Percentiles rank a stretch among this genome's conserved stretches.
Conservation (phyloP, 129 eudicot genomes). For the Lactuca sativa region DNA sequence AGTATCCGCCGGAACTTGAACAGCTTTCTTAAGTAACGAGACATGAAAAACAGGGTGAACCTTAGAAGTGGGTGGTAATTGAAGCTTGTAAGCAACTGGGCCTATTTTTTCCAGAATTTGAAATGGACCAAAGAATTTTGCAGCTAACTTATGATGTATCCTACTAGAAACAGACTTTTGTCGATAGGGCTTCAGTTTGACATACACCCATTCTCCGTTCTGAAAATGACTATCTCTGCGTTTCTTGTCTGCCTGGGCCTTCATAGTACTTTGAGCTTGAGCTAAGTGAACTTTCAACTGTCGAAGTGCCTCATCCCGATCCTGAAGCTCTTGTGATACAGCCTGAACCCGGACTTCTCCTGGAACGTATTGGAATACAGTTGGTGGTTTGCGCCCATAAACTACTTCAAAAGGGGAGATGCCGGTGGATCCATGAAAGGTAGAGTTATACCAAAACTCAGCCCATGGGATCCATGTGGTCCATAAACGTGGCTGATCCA, state of each 20-base stretch:
- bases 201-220: neutral
- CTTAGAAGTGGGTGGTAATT: neutral
- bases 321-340: neutral
- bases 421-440: neutral
- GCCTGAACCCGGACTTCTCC: neutral
- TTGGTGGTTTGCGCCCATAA: conserved; percentile 3
- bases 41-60: neutral
- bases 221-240: neutral
- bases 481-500: neutral
- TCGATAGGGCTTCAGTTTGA: neutral
- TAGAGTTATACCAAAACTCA: conserved; percentile 19
- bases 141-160: neutral
- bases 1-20: neutral
- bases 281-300: neutral
- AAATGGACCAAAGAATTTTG: neutral
- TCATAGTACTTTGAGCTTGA: neutral
- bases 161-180: neutral
- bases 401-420: neutral
- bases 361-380: neutral
- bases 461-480: neutral
- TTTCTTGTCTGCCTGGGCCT: neutral
- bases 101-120: neutral
- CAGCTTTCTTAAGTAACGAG: neutral
- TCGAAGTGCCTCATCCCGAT: neutral
- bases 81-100: no score